Base-by-base conservation (phyloP, 208 protist genomes). In the Zelonia costaricensis region DNA sequence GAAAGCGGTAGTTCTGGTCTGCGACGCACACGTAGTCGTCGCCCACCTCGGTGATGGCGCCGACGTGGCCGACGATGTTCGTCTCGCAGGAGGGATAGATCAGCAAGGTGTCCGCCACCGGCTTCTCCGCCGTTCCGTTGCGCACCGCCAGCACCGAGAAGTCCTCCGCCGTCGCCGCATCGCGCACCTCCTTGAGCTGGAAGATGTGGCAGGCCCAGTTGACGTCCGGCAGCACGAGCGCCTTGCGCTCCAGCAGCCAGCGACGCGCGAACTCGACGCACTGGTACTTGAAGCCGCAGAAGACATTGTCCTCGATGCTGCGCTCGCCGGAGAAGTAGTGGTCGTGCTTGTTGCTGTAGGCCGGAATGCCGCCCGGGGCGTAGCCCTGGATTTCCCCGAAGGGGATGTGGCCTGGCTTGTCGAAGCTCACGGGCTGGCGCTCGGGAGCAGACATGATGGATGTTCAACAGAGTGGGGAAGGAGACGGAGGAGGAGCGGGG, bases 201-300 rank as follows among this genome's bases (percentile, higher is more conserved):
- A 91, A 91, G 49, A 92, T 91, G 62, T 95, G 78, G 49, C 76
- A 84, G 9, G 90, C 90, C 84, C 84, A 91, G 49, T 86, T 79
- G 13, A 95, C 78, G 15, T 95, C 85, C 5, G 84, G 84, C 6
- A 95, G 78, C 56, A 91, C 66, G 18, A 95, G 75, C 0, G 76
- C 76, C 52, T 95, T 95, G 33, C 78, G 75, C 69, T 89, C 74
- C 62, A 81, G 78, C 43, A 95, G 60, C 85, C 86, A 93, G 36
- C 90, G 90, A 16, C 90, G 90, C 10, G 86, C 90, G 46, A 93
- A 95, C 69, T 95, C 90, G 18, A 93, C 86, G 54, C 86, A 95
- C 65, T 95, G 90, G 59, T 92, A 95, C 74, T 93, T 93, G 66
- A 88, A 95, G 33, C 90, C 90, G 62, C 72, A 92, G 59, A 91